Base-by-base conservation (phyloP, 371 early-diverging fungal species). In the Mortierella sp. region DNA sequence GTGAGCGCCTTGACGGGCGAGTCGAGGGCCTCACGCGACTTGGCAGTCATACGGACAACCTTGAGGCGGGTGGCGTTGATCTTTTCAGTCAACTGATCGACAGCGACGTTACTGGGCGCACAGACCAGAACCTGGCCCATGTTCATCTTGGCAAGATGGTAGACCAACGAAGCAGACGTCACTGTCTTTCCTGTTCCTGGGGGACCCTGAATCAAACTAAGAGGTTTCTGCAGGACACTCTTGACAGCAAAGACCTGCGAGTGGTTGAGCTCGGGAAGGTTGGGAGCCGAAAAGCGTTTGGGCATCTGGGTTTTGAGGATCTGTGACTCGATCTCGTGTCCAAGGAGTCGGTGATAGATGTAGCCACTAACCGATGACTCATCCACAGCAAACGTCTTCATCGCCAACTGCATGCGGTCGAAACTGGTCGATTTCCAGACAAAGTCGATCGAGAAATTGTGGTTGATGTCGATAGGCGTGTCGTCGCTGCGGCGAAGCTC, bases 41-140 rank as follows among this genome's bases (percentile, higher is more conserved):
- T 97, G 48, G 99, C 99, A 7, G 97, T 94, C 58, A 99, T 93
- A 43, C 99, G 95, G 27, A 99, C 98, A 10, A 99, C 98, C 78
- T 97, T 97, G 29, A 99, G 90, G 1, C 99, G 98, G 0, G 99
- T 98, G 51, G 93, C 93, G 88, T 99, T 97, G 77, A 99, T 97
- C 88, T 98, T 98, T 80, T 97, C 96, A 0, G 99, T 96, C 55
- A 99, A 89, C 88, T 99, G 99, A 90, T 99, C 99, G 2, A 99
- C 99, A 48, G 99, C 99, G 2, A 99, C 99, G 87, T 99, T 99
- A 84, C 96, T 96, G n/a, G 99, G 99, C 0, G 99, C 99, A 83
- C 97, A 97, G 2, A 99, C 99, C 58, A 99, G 90, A 11, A 99
- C 95, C 90, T 97, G 98, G 12, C 98, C 98, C 58, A 93, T 91